phyloP scores from a whole-genome alignment of 495 filamentous ascomycete species.

The Aspergillus wentii region DNA sequence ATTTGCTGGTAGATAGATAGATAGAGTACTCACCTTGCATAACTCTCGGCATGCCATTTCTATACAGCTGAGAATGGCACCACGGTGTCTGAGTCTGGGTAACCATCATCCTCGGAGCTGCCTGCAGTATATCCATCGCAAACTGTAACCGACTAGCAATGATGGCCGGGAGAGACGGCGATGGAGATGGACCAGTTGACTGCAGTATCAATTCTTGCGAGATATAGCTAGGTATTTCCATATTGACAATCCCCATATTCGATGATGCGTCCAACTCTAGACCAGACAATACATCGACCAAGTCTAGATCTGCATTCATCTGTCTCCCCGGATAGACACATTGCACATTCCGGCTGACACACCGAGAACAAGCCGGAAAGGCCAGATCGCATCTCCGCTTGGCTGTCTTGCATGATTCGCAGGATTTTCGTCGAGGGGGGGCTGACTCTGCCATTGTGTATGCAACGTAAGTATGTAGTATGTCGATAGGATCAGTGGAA shows the following conservation, averaged over 20 bases:
- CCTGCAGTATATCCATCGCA: slow-evolving; percentile 35
- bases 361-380: slow-evolving; percentile 44
- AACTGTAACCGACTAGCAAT: slow-evolving; percentile 35
- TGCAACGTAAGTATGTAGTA: too few species aligned
- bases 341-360: slow-evolving; percentile 29
- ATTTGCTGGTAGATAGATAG: neutral
- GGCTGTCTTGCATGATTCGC: slow-evolving; percentile 46
- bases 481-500: slow-evolving; percentile 3
- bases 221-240: too few species aligned
- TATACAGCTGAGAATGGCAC: slow-evolving; percentile 44
- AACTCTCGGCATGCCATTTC: slow-evolving; percentile 37
- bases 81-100: slow-evolving; percentile 42
- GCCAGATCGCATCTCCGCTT: slow-evolving; percentile 49
- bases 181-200: neutral
- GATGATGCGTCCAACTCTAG: neutral
- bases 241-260: too few species aligned
- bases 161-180: slow-evolving; percentile 12
- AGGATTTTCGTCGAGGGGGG: slow-evolving; percentile 46
- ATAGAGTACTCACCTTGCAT: slow-evolving; percentile 38
- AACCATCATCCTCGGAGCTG: slow-evolving; percentile 42
- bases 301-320: slow-evolving; percentile 3
- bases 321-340: slow-evolving; percentile 40
- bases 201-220: too few species aligned
- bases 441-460: slow-evolving; percentile 16
- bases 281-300: too few species aligned